phyloP scores from a whole-genome alignment of 2,329 filamentous ascomycete genomes.

The Botrytis aclada region DNA sequence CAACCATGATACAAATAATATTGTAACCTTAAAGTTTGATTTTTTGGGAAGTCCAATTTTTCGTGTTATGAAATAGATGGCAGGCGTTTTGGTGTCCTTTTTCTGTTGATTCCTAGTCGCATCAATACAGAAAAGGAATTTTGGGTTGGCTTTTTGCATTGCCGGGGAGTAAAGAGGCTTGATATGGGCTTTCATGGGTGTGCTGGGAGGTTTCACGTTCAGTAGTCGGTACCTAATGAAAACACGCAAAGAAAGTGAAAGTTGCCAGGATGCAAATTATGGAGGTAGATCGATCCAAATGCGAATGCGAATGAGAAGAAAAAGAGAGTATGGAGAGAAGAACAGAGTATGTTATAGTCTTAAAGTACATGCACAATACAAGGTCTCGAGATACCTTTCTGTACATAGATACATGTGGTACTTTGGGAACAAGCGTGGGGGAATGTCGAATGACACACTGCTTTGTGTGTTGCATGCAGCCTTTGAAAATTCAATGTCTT shows the following conservation, averaged over 20 bases:
- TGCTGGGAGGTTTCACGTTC: not conserved
- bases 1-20: slow-evolving; percentile 5
- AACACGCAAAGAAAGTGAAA: not conserved
- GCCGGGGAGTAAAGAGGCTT: no score
- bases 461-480: not conserved
- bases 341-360: not conserved
- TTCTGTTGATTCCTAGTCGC: not conserved
- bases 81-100: not conserved
- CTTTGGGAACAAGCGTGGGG: not conserved
- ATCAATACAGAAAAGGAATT: not conserved
- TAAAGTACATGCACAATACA: not conserved
- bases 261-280: not conserved
- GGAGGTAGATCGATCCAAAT: not conserved
- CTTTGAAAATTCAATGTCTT: not conserved
- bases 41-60: not conserved
- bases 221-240: not conserved
- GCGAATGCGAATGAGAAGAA: no score
- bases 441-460: no score
- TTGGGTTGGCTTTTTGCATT: not conserved
- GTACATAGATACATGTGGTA: not conserved
- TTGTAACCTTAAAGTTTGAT: not conserved
- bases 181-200: not conserved
- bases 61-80: not conserved
- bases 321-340: no score
- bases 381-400: not conserved